Evolutionary conservation across 2,329 filamentous ascomycete genomes (phyloP), one percentile per base, ranked within the genome.

Genomic region (Trichoderma breve): DNA sequence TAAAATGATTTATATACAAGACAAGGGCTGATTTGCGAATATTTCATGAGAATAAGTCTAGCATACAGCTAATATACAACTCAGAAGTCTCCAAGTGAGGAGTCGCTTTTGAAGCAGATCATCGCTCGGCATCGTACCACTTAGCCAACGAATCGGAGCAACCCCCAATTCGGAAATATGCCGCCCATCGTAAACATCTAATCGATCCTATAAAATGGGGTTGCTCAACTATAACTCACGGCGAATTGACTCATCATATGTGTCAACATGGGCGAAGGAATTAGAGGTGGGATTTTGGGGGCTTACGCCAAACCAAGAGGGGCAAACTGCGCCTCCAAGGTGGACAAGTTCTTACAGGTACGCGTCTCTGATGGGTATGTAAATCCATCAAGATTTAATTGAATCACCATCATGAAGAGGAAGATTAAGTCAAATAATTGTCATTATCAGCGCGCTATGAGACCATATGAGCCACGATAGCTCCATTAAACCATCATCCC

Each of bases 401-500:
- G 39, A 21, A 51, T 51, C 43, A 51, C 15, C 43, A 51, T 51
- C 5, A 21, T 24, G 3, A 21, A 53, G 47, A 14, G 6, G 3
- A 24, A 12, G 21, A 24, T 14, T 14, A 53, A 24, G 26, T 47
- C 21, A 28, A 30, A 21, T n/a, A 32, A 64, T 32, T 51, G 47
- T 66, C 47, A 66, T 66, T 66, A 39, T 15, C n/a, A 64, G 39
- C 36, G 5, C 28, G 43, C 62, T 65, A 65, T 65, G 24, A 26
- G 30, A 57, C 30, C n/a, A 4, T 26, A 39, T 32, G 30, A 36
- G n/a, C 30, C 47, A 36, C 24, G 7, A 26, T 24, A 15, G 28
- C 47, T 55, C 21, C 39, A 66, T 26, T 15, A 39, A 67, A 57
- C n/a, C 64, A 64, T 28, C 14, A 67, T 57, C 21, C 51, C 51